Percentiles rank a stretch among this genome's conserved stretches.
Conservation (phyloP, 2,329 filamentous ascomycete genomes). For the Penicillium sp. region DNA sequence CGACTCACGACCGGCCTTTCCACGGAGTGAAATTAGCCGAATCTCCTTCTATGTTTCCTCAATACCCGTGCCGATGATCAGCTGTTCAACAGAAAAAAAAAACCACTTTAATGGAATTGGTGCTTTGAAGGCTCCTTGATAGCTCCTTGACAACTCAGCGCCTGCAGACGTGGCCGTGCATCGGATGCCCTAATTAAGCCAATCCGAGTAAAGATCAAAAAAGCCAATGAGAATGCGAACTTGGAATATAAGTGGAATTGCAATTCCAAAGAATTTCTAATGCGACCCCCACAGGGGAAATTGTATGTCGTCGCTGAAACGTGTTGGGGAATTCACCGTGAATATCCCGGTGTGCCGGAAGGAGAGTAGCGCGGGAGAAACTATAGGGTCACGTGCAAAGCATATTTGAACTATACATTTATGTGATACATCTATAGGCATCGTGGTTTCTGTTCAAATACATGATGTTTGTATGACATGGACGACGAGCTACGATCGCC, state of each 20-base stretch:
- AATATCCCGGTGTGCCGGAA: slow-evolving; percentile 15
- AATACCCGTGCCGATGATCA: slow-evolving; percentile 12
- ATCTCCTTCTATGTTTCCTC: background rate
- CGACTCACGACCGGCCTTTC: slow-evolving; percentile 7
- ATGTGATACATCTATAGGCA: background rate
- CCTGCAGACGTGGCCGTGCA: background rate
- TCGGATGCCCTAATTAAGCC: slow-evolving; percentile 3
- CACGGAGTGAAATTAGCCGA: slow-evolving; percentile 7
- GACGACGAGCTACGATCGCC: no score
- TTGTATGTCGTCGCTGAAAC: background rate
- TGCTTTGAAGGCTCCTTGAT: background rate
- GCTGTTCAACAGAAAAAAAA: background rate
- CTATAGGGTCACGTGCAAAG: slow-evolving; percentile 1
- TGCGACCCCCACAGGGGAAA: background rate
- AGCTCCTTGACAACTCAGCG: background rate
- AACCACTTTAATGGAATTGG: background rate
- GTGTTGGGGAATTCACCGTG: slow-evolving; percentile 7
- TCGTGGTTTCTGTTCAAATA: background rate
- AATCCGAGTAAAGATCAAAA: slow-evolving; percentile 1
- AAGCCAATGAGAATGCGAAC: background rate
- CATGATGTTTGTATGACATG: background rate
- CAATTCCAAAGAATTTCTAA: background rate
- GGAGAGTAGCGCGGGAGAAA: slow-evolving; percentile 11
- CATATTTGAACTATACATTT: background rate
- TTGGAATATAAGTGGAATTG: background rate